phyloP scores from a whole-genome alignment of 2,329 filamentous ascomycete genomes.

The Verticillium albo-atrum region DNA sequence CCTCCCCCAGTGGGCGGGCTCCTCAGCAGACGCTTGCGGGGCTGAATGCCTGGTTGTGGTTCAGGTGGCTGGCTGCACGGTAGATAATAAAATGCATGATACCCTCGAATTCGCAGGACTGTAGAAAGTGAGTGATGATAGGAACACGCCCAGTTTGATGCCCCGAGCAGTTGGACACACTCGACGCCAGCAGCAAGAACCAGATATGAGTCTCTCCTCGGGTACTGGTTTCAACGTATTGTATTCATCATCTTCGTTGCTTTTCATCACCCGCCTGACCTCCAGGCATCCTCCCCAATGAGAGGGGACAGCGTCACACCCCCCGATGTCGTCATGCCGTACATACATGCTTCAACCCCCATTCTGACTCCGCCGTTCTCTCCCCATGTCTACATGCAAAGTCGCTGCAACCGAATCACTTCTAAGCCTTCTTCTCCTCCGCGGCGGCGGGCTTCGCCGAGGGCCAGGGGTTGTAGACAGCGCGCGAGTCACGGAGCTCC shows the following conservation, averaged over 20 bases:
- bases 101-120: constrained; percentile 1
- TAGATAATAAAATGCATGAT: constrained; percentile 7
- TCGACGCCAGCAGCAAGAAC: no score
- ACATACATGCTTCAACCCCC: background rate
- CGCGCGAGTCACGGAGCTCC: constrained; percentile 45
- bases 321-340: background rate
- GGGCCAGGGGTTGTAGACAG: constrained; percentile 24
- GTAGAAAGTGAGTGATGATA: background rate
- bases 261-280: background rate
- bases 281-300: no score
- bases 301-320: background rate
- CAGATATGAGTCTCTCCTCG: no score
- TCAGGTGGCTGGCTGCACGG: background rate
- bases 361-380: background rate
- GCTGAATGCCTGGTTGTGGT: background rate
- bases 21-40: background rate
- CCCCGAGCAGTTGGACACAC: no score
- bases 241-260: background rate
- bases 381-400: background rate
- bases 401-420: background rate
- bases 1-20: background rate
- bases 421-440: constrained; percentile 12
- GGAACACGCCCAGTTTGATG: no score
- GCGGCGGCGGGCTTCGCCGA: constrained; percentile 8
- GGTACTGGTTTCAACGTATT: constrained; percentile 9